Evolutionary conservation across 140 eudicot genomes (phyloP), one percentile per base, ranked within the genome.

Genomic region (Bidens hawaiensis): DNA sequence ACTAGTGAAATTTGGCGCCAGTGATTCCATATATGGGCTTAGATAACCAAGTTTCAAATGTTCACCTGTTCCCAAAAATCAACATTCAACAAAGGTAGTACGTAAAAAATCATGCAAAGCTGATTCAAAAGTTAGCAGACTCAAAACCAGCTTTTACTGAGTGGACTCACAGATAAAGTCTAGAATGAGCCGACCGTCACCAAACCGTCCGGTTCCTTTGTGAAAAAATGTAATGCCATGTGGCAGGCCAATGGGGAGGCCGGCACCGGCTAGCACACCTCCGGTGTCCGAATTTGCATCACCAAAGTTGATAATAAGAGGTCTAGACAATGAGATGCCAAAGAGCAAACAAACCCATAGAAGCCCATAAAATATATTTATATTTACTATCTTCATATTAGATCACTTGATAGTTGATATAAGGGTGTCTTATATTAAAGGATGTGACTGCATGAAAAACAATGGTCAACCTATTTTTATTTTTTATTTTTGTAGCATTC

Each of bases 261-360:
- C 86, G 2, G 64, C 61, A 18, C 77, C 86, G 1, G 86, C 79
- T 2, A 76, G 66, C 23, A 81, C 71, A 13, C 71, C 82, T 15
- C 86, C 86, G 0, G 83, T 76, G 54, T 81, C 86, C 1, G 82
- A 76, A 57, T 81, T 81, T 30, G 80, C 76, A 41, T 81, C 86
- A 7, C 86, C 82, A 28, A 81, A 81, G 79, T 76, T 81, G 62
- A 81, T 68, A 27, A 78, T 60, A 16, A 72, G 4, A 6, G 72
- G 78, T 66, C 19, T 51, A 23, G 60, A 53, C 3, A 42, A 10
- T 14, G 75, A 60, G 52, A 16, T n/a, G 28, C 52, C 40, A 40
- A 74, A 60, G 34, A 60, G 36, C 48, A 21, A 53, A 26, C 66
- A 64, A 3, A 19, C n/a, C 55, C 65, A 72, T 52, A 72, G 10